phyloP scores from a whole-genome alignment of 768 basidiomycete species.

The Lenzites betulinus region DNA sequence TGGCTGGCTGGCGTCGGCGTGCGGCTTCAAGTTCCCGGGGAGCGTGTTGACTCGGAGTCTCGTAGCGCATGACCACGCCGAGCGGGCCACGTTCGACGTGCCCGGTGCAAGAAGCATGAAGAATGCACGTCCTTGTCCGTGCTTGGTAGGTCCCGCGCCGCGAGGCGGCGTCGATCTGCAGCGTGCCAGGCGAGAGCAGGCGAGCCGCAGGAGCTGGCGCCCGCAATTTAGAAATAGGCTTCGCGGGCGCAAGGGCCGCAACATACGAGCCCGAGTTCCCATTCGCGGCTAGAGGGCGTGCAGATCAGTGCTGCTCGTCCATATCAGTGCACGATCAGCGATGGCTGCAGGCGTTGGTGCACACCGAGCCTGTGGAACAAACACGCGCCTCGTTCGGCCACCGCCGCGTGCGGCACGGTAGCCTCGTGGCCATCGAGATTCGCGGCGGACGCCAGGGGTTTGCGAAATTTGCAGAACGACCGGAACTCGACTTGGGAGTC shows the following conservation, averaged over 20 bases:
- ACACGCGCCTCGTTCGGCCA: not conserved
- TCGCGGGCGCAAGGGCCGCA: slow-evolving; percentile 13
- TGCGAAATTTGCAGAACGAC: not conserved
- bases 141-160: slow-evolving; percentile 6
- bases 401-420: slow-evolving; percentile 1
- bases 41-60: too few relatives aligned
- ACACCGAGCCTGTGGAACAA: not conserved
- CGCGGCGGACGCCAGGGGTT: too few relatives aligned
- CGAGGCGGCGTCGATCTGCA: slow-evolving; percentile 4
- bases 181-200: not conserved
- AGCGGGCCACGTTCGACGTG: not conserved
- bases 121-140: not conserved
- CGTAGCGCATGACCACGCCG: too few relatives aligned
- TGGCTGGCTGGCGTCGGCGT: too few relatives aligned
- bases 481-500: not conserved
- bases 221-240: slow-evolving; percentile 4
- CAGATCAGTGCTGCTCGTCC: slow-evolving; percentile 2
- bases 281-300: not conserved
- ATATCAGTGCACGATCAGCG: slow-evolving; percentile 13
- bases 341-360: not conserved
- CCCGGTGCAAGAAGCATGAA: not conserved
- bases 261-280: slow-evolving; percentile 3
- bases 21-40: too few relatives aligned
- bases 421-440: slow-evolving; percentile 2
- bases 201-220: not conserved